Percentiles rank a stretch among this genome's conserved stretches.
Evolutionary conservation across 2,329 filamentous ascomycete species (phyloP).

Genomic region (Phialophora verrucosa): DNA sequence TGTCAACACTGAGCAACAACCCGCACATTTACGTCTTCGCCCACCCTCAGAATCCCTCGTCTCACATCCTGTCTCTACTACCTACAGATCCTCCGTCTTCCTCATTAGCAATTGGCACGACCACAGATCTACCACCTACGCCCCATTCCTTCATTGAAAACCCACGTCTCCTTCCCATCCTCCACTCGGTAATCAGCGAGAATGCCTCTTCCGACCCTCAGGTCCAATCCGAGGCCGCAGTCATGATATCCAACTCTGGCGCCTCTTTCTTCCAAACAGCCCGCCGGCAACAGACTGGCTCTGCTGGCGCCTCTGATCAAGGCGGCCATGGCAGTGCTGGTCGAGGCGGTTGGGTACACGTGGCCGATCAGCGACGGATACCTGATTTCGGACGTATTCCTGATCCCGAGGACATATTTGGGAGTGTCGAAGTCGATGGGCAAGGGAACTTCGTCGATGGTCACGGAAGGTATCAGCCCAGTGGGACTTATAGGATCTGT

Average conservation of each 20-base stretch:
- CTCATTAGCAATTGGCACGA: slow-evolving; percentile 60
- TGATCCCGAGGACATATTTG: slow-evolving; percentile 69
- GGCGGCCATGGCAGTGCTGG: slow-evolving; percentile 64
- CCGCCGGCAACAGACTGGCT: slow-evolving; percentile 53
- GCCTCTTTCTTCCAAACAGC: slow-evolving; percentile 41
- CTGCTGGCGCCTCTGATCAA: slow-evolving; percentile 63
- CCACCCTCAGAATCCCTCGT: slow-evolving; percentile 46
- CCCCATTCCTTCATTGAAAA: slow-evolving; percentile 63
- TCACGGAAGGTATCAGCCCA: slow-evolving; percentile 64
- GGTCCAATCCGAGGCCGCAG: slow-evolving; percentile 63
- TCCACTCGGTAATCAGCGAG: slow-evolving; percentile 61
- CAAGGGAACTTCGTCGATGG: slow-evolving; percentile 62
- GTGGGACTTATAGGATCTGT: slow-evolving; percentile 65
- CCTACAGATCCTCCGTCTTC: slow-evolving; percentile 60
- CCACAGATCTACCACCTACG: slow-evolving; percentile 60
- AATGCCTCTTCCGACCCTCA: slow-evolving; percentile 63
- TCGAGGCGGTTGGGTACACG: slow-evolving; percentile 66
- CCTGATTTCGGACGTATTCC: slow-evolving; percentile 69
- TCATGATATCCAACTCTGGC: slow-evolving; percentile 65
- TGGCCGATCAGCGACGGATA: slow-evolving; percentile 65
- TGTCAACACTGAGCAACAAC: slow-evolving; percentile 34
- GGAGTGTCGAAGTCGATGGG: slow-evolving; percentile 66
- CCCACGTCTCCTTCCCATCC: slow-evolving; percentile 59
- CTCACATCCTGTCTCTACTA: slow-evolving; percentile 61
- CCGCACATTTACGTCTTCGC: slow-evolving; percentile 43